Evolutionary conservation across 768 basidiomycete species (phyloP).

Genomic region (Sporobolomyces roseus): DNA sequence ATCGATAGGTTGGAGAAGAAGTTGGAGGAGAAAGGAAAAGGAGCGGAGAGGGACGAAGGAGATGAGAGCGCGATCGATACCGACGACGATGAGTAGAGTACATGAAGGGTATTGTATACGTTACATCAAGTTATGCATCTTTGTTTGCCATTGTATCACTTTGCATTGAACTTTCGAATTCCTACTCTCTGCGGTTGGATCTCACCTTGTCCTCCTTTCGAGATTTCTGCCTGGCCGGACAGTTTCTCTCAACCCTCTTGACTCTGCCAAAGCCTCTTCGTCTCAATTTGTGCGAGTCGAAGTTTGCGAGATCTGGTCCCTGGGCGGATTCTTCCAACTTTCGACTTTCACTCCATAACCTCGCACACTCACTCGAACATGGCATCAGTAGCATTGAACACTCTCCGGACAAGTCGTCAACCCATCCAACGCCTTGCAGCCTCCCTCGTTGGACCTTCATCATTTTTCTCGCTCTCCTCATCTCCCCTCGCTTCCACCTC

Average conservation of each 20-base stretch:
- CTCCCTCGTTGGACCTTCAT: neutral
- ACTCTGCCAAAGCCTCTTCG: too few relatives aligned
- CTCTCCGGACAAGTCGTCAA: constrained; percentile 2
- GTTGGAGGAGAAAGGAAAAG: constrained; percentile 40
- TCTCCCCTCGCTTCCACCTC: neutral
- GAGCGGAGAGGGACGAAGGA: neutral
- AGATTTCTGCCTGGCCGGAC: too few relatives aligned
- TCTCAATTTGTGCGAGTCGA: too few relatives aligned
- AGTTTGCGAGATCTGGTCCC: too few relatives aligned
- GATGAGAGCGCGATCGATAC: constrained; percentile 24
- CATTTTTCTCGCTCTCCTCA: neutral
- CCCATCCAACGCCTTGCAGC: constrained; percentile 9
- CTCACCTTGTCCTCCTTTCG: too few relatives aligned
- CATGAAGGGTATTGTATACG: too few relatives aligned
- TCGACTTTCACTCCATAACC: neutral
- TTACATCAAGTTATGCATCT: too few relatives aligned
- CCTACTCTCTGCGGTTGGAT: too few relatives aligned
- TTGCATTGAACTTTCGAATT: too few relatives aligned
- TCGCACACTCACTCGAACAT: constrained; percentile 10
- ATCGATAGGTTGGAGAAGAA: constrained; percentile 51
- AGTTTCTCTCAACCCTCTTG: too few relatives aligned
- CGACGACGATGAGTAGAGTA: neutral
- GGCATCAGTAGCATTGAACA: constrained; percentile 9
- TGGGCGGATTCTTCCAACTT: neutral
- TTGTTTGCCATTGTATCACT: too few relatives aligned